These are phyloP conservation scores for Cladophialophora bantiana DNA, from an alignment of 2,329 filamentous ascomycete genomes.

Conservation along the genomic window DNA sequence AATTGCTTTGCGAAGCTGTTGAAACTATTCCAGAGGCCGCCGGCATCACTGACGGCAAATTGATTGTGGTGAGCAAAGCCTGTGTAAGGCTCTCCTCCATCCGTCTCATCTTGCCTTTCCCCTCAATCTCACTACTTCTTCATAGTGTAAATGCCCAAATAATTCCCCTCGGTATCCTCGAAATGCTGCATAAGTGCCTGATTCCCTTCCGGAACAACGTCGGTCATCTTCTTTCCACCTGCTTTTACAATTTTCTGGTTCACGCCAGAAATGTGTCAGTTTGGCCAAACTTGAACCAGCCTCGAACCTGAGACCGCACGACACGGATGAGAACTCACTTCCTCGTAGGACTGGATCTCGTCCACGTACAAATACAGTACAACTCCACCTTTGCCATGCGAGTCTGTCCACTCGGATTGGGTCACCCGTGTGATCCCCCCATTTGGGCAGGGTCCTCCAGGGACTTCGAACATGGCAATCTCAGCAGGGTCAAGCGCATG, in stretches of 20 bases:
- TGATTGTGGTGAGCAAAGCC: not conserved
- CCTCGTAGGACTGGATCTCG: conserved; percentile 33
- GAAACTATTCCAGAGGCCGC: too few species aligned
- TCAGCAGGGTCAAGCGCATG: conserved; percentile 26
- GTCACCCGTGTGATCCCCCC: conserved; percentile 38
- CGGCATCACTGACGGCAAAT: not conserved
- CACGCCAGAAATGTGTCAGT: too few species aligned
- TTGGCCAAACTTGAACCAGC: not conserved
- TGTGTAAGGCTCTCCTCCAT: too few species aligned
- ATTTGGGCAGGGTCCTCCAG: conserved; percentile 28
- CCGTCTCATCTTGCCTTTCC: not conserved
- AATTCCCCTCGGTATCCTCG: conserved; percentile 40
- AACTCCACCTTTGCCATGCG: conserved; percentile 27
- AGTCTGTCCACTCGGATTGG: conserved; percentile 22
- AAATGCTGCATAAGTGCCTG: conserved; percentile 37
- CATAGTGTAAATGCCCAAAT: conserved; percentile 36
- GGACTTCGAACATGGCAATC: conserved; percentile 38
- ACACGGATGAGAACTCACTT: conserved; percentile 26
- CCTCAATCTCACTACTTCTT: conserved; percentile 18
- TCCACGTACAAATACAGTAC: conserved; percentile 40
- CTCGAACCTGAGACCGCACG: not conserved
- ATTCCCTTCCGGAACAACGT: conserved; percentile 35
- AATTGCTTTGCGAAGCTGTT: too few species aligned
- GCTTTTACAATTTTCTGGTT: conserved; percentile 35
- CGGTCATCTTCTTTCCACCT: conserved; percentile 36